Conservation (phyloP, 129 eudicot species). For the Flaveria brownii region DNA sequence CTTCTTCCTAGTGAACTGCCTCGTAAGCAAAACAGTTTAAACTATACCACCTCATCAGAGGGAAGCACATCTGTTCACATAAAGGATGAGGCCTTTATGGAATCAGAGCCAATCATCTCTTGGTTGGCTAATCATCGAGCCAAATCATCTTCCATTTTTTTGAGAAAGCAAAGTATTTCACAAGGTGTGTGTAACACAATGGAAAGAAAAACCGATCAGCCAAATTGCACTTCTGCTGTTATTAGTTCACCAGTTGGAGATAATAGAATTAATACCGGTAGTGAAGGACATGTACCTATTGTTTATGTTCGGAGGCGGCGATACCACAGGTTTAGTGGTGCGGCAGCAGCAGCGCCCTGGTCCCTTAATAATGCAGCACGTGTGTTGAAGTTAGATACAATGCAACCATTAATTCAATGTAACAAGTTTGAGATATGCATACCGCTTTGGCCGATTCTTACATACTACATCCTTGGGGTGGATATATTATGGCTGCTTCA, state of each 20-base stretch:
- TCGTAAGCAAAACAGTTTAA: slow-evolving; percentile 33
- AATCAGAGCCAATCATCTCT: slow-evolving; percentile 82
- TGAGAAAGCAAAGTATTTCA: slow-evolving; percentile 52
- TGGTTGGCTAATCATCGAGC: slow-evolving; percentile 72
- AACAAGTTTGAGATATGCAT: slow-evolving; percentile 43
- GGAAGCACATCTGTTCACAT: slow-evolving; percentile 20
- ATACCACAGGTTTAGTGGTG: slow-evolving; percentile 37
- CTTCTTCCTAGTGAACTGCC: slow-evolving; percentile 86
- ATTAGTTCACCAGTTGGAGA: slow-evolving; percentile 28
- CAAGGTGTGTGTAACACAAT: slow-evolving; percentile 32
- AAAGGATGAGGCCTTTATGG: slow-evolving; percentile 42
- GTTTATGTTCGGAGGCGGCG: slow-evolving; percentile 84
- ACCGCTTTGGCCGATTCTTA: slow-evolving; percentile 40
- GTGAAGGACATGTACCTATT: slow-evolving; percentile 43
- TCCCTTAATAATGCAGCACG: slow-evolving; percentile 36
- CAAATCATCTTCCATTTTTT: slow-evolving; percentile 47
- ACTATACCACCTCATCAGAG: slow-evolving; percentile 16
- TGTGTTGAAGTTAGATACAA: slow-evolving; percentile 34
- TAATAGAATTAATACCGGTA: slow-evolving; percentile 28
- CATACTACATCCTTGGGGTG: slow-evolving; percentile 33
- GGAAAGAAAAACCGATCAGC: slow-evolving; percentile 36
- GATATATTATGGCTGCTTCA: slow-evolving; percentile 43
- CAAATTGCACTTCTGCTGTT: slow-evolving; percentile 34
- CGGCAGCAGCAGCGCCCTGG: slow-evolving; percentile 29
- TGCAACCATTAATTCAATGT: slow-evolving; percentile 21